These are phyloP conservation scores for Chrysanthemum makinoi DNA, from an alignment of 129 eudicot species.

Conservation along the genomic window DNA sequence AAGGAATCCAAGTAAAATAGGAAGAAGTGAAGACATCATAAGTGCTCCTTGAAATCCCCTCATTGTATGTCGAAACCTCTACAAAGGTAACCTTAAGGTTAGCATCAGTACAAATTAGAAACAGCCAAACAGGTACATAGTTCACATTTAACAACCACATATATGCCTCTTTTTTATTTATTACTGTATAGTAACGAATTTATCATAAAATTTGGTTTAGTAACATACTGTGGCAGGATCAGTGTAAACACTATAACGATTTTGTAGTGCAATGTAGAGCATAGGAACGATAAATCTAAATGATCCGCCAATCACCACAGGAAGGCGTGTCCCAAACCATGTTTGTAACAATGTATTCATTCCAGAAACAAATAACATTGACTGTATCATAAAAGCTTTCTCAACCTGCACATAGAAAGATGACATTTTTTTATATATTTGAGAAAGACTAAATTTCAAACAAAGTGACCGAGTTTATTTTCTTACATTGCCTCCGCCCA, in stretches of 20 bases:
- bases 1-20: constrained; percentile 62
- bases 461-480: background rate
- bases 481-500: constrained; percentile 89
- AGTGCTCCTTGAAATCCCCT: constrained; percentile 86
- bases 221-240: constrained; percentile 52
- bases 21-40: constrained; percentile 69
- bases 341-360: constrained; percentile 79
- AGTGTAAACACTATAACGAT: constrained; percentile 47
- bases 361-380: constrained; percentile 76
- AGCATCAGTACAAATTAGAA: background rate
- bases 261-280: constrained; percentile 49
- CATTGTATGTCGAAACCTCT: constrained; percentile 85
- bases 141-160: too few relatives aligned
- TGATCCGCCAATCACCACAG: constrained; percentile 85
- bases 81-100: constrained; percentile 4
- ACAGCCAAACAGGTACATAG: too few relatives aligned
- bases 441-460: background rate
- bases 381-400: constrained; percentile 75
- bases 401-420: constrained; percentile 45
- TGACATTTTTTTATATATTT: background rate
- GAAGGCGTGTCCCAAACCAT: constrained; percentile 70
- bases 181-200: too few relatives aligned
- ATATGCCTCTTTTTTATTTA: too few relatives aligned
- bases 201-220: background rate
- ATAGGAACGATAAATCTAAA: constrained; percentile 68